phyloP scores from a whole-genome alignment of 2,329 filamentous ascomycete species.

The Penicillium sp. region DNA sequence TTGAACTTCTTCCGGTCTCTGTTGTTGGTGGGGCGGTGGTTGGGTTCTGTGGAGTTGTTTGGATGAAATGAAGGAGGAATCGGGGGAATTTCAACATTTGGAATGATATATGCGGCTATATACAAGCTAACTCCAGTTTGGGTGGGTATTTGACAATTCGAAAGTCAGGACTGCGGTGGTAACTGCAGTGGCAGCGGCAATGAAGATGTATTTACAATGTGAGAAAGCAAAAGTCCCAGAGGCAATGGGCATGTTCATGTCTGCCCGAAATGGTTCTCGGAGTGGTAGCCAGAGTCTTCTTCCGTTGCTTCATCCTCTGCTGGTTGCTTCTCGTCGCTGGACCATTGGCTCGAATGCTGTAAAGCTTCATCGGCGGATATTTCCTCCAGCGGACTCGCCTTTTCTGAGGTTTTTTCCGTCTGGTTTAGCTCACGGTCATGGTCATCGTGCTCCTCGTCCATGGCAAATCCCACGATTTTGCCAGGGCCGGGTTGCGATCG shows the following conservation, averaged over 20 bases:
- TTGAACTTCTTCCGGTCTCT: slow-evolving; percentile 23
- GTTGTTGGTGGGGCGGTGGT: slow-evolving; percentile 24
- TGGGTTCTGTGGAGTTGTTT: slow-evolving; percentile 20
- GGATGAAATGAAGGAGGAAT: slow-evolving; percentile 2
- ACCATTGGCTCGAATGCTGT: slow-evolving; percentile 38
- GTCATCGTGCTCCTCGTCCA: slow-evolving; percentile 25
- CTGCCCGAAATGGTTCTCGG: neutral
- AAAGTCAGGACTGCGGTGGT: neutral
- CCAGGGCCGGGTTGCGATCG: slow-evolving; percentile 33
- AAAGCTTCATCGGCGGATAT: slow-evolving; percentile 32
- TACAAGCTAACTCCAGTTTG: slow-evolving; percentile 6
- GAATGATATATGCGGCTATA: slow-evolving; percentile 3
- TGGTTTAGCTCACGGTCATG: slow-evolving; percentile 11
- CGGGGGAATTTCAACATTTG: neutral
- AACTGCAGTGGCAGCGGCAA: neutral
- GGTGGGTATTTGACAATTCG: slow-evolving; percentile 17
- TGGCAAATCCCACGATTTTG: slow-evolving; percentile 42
- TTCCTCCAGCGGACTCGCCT: slow-evolving; percentile 24
- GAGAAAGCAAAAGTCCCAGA: neutral
- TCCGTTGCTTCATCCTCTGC: slow-evolving; percentile 13
- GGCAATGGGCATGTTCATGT: neutral
- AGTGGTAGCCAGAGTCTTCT: slow-evolving; percentile 3
- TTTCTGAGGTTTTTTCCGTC: slow-evolving; percentile 5
- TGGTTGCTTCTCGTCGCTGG: slow-evolving; percentile 31
- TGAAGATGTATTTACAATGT: slow-evolving; percentile 7